These are phyloP conservation scores for Diaporthe australafricana DNA, from an alignment of 2,329 filamentous ascomycete species.

Conservation along the genomic window DNA sequence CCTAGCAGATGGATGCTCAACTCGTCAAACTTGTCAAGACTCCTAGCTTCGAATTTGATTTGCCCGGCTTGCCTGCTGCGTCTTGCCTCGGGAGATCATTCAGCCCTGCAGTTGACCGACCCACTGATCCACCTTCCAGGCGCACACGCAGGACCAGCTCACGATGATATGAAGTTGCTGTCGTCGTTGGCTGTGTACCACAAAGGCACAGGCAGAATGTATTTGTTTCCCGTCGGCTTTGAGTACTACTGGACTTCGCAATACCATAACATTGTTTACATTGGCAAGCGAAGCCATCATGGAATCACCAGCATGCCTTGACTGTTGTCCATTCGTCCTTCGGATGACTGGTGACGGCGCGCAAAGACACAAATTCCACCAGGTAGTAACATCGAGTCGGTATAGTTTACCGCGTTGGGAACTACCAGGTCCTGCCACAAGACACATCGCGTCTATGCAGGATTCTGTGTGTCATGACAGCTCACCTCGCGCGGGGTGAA, in stretches of 20 bases:
- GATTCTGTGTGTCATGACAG: slow-evolving; percentile 1
- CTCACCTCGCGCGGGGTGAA: slow-evolving; percentile 6
- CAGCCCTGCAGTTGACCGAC: background rate
- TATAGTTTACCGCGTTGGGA: background rate
- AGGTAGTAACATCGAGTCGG: background rate
- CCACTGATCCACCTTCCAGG: background rate
- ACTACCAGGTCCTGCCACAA: background rate
- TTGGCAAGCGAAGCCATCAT: background rate
- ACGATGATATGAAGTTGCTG: background rate
- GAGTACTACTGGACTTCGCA: too few species aligned
- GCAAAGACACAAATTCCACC: background rate
- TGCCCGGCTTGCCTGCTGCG: background rate
- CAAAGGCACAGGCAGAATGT: background rate
- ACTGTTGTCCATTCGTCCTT: background rate
- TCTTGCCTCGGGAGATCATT: background rate
- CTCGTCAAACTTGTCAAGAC: background rate
- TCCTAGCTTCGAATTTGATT: background rate
- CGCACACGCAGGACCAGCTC: background rate
- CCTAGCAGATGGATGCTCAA: background rate
- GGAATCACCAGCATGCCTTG: background rate
- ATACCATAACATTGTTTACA: background rate
- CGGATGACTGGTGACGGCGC: background rate
- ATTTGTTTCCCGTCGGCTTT: background rate
- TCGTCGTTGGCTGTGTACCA: background rate
- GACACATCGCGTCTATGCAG: background rate